Evolutionary conservation across 768 basidiomycete species (phyloP).

Genomic region (Lactarius akahatsu): DNA sequence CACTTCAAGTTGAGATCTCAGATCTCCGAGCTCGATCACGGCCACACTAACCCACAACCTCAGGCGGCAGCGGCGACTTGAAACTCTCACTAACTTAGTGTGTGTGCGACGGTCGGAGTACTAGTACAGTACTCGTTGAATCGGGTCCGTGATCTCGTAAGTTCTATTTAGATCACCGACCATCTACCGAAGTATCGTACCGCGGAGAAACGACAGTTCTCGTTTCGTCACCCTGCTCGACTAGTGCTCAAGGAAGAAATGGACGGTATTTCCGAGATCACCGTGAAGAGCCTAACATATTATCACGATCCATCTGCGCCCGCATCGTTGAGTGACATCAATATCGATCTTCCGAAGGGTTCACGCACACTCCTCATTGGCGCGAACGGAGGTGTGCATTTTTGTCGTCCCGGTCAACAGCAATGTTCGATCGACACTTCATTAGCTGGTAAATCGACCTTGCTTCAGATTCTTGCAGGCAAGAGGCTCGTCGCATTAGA

Average conservation of each 20-base stretch:
- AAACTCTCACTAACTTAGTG: no score
- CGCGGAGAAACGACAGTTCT: background rate
- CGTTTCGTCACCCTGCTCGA: no score
- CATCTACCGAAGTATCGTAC: no score
- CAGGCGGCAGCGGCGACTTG: no score
- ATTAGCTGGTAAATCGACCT: constrained; percentile 90
- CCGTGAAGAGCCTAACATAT: constrained; percentile 54
- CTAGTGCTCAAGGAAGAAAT: background rate
- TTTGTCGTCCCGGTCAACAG: background rate
- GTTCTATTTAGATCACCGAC: no score
- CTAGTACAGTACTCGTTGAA: no score
- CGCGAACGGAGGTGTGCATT: constrained; percentile 82
- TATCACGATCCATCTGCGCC: constrained; percentile 43
- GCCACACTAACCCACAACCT: no score
- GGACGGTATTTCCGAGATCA: constrained; percentile 36
- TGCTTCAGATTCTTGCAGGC: constrained; percentile 91
- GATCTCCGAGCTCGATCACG: no score
- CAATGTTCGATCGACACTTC: background rate
- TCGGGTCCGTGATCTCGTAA: no score
- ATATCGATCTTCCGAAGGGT: constrained; percentile 65
- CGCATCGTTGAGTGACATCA: constrained; percentile 63
- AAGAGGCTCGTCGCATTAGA: constrained; percentile 66
- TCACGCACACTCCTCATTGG: constrained; percentile 86
- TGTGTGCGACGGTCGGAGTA: no score
- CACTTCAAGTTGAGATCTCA: no score